Evolutionary conservation across 2,329 filamentous ascomycete genomes (phyloP), one percentile per base, ranked within the genome.

Genomic region (Fusarium chaquense): DNA sequence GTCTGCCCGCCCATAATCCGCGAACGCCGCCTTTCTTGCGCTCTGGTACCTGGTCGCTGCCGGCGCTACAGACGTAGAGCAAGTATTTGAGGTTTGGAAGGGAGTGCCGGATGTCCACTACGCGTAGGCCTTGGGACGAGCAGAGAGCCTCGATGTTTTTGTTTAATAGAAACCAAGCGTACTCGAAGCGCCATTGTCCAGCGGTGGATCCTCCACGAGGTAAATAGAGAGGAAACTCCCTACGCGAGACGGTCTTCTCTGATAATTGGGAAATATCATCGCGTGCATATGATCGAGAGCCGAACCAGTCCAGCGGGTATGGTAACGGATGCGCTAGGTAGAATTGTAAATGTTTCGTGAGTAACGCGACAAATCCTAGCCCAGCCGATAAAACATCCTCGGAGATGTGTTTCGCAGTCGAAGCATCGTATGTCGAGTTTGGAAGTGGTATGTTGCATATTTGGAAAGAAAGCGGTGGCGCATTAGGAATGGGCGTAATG

Each of bases 81-180:
- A 98, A 83, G 73, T 97, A 98, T 78, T 97, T 97, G 12, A 99
- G 83, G 76, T 99, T 99, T 3, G 95, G 94, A 9, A 98, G 82
- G 0, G 95, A 97, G 72, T 98, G 93, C 6, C 96, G 88, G 20
- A 98, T 93, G 75, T 99, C 96, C 67, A 98, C 86, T 2, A 97
- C 90, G 47, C 91, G 90, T 15, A 98, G 83, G 0, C 91, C 91
- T 70, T 94, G 90, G 2, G 85, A 83, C 5, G 83, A 81, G 63
- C 88, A 90, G 5, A 91, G 82, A 0, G 84, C 81, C 73, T 98
- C 94, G 58, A 99, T 94, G 76, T 98, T 85, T 80, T 98, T 98
- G 82, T 98, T 98, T 16, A 99, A 86, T n/a, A 98, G 83, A 75
- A 98, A 99, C 77, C 97, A 96, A 13, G 86, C 96, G 78, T 98